Evolutionary conservation across 2,329 filamentous ascomycete genomes (phyloP).

Genomic region (Fusarium illudens): DNA sequence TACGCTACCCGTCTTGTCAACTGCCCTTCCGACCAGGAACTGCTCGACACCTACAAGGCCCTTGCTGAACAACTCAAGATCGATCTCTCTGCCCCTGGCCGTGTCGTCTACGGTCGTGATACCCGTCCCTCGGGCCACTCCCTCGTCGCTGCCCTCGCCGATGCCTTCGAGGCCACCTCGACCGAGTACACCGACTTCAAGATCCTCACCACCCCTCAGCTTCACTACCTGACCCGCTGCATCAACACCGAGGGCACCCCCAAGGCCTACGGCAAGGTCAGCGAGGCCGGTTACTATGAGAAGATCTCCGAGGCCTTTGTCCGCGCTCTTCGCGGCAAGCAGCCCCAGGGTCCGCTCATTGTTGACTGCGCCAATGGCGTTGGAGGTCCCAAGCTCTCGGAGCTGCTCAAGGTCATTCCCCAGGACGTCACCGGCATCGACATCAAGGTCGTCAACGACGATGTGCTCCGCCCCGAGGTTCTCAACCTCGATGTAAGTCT

Average conservation of each 20-base stretch:
- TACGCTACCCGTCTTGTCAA: constrained; percentile 92
- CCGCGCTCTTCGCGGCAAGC: constrained; percentile 79
- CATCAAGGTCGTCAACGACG: constrained; percentile 90
- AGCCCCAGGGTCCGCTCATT: constrained; percentile 75
- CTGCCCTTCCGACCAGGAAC: constrained; percentile 75
- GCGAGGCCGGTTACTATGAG: constrained; percentile 92
- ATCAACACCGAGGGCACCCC: constrained; percentile 91
- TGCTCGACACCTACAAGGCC: constrained; percentile 78
- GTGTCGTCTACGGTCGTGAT: constrained; percentile 90
- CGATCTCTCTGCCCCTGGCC: constrained; percentile 73
- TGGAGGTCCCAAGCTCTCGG: constrained; percentile 87
- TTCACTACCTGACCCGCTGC: constrained; percentile 95
- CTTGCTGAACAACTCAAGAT: constrained; percentile 80
- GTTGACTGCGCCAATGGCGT: constrained; percentile 98
- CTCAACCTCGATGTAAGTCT: constrained; percentile 82
- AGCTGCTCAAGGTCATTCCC: constrained; percentile 85
- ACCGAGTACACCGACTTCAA: constrained; percentile 85
- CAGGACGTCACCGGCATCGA: constrained; percentile 71
- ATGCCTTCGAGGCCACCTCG: constrained; percentile 79
- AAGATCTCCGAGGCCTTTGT: constrained; percentile 89
- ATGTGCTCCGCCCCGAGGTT: constrained; percentile 87
- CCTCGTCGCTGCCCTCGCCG: constrained; percentile 80
- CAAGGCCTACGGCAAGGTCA: constrained; percentile 86
- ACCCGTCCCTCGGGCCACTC: constrained; percentile 91
- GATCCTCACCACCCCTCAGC: constrained; percentile 93